Evolutionary conservation across 768 basidiomycete species (phyloP), one percentile per base, ranked within the genome.

Genomic region (Boletus patriciae): DNA sequence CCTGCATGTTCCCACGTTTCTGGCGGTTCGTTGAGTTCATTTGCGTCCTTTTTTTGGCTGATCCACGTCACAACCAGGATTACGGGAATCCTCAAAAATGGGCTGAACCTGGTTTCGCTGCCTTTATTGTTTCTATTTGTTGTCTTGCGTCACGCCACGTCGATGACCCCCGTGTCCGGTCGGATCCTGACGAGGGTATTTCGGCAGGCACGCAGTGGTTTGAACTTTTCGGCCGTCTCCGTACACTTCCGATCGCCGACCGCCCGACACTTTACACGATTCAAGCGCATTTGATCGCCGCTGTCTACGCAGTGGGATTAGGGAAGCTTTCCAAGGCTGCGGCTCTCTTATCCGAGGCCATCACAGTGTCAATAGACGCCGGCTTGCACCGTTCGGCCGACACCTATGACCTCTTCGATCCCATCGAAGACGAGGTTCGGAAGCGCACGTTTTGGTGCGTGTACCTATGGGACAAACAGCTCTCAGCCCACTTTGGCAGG

Each of bases 361-460:
- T 92, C 59, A 94, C 93, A 1, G 83, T 94, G 68, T 92, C 86
- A 43, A 80, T 94, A 62, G 94, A 97, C 68, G 89, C 89, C 6
- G 94, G 94, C 1, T 77, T 96, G 25, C 94, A 97, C 70, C 87
- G 94, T 50, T 88, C 86, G 40, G 87, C 90, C 0, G 92, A 94
- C 61, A 86, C 84, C 15, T 92, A 92, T 66, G 88, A 91, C 67
- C 79, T 91, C 50, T 96, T 97, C 70, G 88, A 94, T 72, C 82
- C 89, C 10, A 87, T 95, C 60, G 94, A 95, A 70, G 88, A 90
- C 58, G 92, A 96, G 70, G 85, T 94, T 29, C 83, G 94, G 55
- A 96, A 95, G 73, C 86, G 94, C 63, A 96, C 94, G 0, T 97
- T 97, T 72, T 97, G 94, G 93, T 92, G 92, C 57, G 92, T 95